phyloP scores from a whole-genome alignment of 2,329 filamentous ascomycete genomes.

The Alternaria sp. region DNA sequence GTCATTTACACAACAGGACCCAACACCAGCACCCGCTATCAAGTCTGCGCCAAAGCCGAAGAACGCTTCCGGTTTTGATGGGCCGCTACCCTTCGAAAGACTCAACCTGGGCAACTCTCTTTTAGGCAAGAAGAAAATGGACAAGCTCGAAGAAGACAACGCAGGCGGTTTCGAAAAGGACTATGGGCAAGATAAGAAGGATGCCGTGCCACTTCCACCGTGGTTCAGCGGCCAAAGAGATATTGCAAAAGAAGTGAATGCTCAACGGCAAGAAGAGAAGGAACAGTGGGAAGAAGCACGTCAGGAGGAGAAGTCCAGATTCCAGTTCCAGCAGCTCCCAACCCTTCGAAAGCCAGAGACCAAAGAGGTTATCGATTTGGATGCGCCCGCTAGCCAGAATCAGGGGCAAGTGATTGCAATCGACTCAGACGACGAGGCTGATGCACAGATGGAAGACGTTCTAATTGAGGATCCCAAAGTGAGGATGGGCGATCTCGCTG shows the following conservation, averaged over 20 bases:
- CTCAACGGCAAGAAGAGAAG: conserved; percentile 51
- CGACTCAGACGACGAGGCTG: conserved; percentile 65
- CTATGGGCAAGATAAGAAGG: conserved; percentile 48
- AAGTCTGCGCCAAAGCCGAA: conserved; percentile 54
- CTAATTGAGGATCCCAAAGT: conserved; percentile 36
- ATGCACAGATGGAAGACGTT: conserved; percentile 43
- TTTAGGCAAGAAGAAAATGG: conserved; percentile 59
- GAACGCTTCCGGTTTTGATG: conserved; percentile 69
- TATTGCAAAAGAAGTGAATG: conserved; percentile 61
- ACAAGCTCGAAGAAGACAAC: conserved; percentile 59
- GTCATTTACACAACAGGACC: conserved; percentile 28
- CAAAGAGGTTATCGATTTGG: conserved; percentile 55
- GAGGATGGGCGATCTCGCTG: conserved; percentile 54
- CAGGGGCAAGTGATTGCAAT: conserved; percentile 65
- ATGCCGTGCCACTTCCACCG: conserved; percentile 70
- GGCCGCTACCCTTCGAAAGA: conserved; percentile 88
- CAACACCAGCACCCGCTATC: conserved; percentile 8
- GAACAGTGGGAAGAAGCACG: conserved; percentile 62
- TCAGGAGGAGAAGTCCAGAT: conserved; percentile 62
- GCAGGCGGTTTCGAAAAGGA: conserved; percentile 71
- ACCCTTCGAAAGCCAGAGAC: conserved; percentile 64
- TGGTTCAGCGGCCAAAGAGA: conserved; percentile 70
- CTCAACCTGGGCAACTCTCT: conserved; percentile 71
- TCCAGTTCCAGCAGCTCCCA: conserved; percentile 69
- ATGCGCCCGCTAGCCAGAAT: conserved; percentile 50